These are phyloP conservation scores for Chionographis japonica DNA, from an alignment of 106 monocot genomes.

Conservation along the genomic window DNA sequence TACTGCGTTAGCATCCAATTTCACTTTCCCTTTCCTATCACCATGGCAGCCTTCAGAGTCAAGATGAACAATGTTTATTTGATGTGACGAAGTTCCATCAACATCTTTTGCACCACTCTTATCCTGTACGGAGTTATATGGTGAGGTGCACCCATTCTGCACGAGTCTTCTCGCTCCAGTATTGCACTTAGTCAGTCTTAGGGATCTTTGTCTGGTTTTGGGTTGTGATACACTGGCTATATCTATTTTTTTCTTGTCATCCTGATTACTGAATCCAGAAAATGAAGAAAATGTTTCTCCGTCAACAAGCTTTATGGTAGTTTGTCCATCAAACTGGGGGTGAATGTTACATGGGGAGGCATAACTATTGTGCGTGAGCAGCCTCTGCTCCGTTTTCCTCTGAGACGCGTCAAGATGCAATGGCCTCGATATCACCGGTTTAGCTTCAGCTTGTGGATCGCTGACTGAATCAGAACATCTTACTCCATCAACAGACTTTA, in stretches of 20 bases:
- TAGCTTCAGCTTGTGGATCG: neutral
- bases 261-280: neutral
- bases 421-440: neutral
- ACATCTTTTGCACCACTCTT: conserved; percentile 6
- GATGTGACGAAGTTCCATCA: conserved; percentile 4
- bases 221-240: neutral
- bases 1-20: neutral
- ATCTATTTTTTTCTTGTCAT: neutral
- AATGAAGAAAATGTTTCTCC: neutral
- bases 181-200: neutral
- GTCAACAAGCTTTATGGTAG: neutral
- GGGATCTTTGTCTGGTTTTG: neutral
- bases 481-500: too few relatives aligned
- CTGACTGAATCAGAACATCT: neutral
- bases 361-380: neutral
- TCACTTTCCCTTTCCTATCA: conserved; percentile 16
- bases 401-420: neutral
- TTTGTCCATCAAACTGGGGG: neutral
- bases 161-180: conserved; percentile 6
- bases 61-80: neutral
- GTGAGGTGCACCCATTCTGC: conserved; percentile 17
- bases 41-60: neutral
- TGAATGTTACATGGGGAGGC: neutral
- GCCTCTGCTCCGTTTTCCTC: conserved; percentile 5
- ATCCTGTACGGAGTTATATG: conserved; percentile 1